Evolutionary conservation across 2,329 filamentous ascomycete genomes (phyloP), one percentile per base, ranked within the genome.

Genomic region (Pseudogymnoascus sp.): DNA sequence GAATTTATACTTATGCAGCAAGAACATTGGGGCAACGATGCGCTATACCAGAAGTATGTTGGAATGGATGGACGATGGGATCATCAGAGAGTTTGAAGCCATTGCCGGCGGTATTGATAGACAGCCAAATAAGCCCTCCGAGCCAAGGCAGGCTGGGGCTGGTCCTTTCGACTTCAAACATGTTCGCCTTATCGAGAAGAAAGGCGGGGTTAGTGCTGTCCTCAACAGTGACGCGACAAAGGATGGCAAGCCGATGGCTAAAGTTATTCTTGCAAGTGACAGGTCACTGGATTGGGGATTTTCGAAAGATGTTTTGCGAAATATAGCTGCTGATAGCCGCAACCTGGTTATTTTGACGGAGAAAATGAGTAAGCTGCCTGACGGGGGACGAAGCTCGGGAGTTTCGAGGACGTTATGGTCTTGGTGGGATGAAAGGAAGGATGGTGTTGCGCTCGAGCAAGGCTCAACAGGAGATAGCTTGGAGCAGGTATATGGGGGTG

Each of bases 11-110:
- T 80, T 99, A 46, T 93, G 93, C 0, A 93, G 92, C 40, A 88
- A 88, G 64, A 96, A 91, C 66, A 89, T 91, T 67, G 88, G 90
- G 64, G 93, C 91, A 66, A 96, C 93, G 0, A 90, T 97, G 82
- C 84, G 91, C 61, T 91, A 97, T 68, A 90, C 93, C 25, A 84
- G 93, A 68, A 97, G 93, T 74, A 96, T 99, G 90, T 80, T 99
- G 34, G 95, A 99, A 73, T 99, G 95, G 95, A 97, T 99, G 93
- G 93, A 97, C 72, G 93, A 97, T 71, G 89, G 87, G 64, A 96
- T 99, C 64, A 89, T 96, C 44, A 87, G 92, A 62, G 93, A 97
- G 70, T 96, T 96, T 66, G 93, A 96, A 73, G 86, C 88, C 12
- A 81, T 87, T 59, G 71, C 74, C 31, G 69, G 70, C 10, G 67